Evolutionary conservation across 805 yeast species (phyloP), one percentile per base, ranked within the genome.

Genomic region (Candida dendrica): DNA sequence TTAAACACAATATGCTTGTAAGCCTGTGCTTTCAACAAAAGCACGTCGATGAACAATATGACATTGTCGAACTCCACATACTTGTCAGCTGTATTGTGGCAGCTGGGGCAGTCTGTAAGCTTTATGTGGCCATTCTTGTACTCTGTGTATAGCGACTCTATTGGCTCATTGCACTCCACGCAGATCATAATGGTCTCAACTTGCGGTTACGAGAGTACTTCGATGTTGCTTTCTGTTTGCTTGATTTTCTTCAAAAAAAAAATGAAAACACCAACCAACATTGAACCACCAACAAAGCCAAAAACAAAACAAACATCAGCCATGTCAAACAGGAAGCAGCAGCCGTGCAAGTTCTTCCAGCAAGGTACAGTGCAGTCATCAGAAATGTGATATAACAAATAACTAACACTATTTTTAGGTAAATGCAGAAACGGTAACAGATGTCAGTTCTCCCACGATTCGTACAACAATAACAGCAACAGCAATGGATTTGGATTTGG

Each of bases 61-160:
- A 91, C 95, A 42, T 78, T 75, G 59, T 93, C 99, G 48, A 79
- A 82, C 59, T 93, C 99, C 26, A 91, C 81, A 63, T 93, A 93
- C 57, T 84, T 83, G 61, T 93, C 99, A 3, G 89, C 95, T 18
- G 84, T 79, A 39, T 72, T 68, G 26, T 75, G 71, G 59, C 99
- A 93, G 24, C 64, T 59, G 3, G 75, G 64, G 55, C 98, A 93
- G 27, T 80, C 79, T 0, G 95, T 81, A 32, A 88, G 72, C 48
- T 84, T 79, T 38, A 91, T 86, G 52, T 88, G 89, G 37, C 81
- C 79, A 44, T 83, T 80, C 24, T 90, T 77, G 61, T 85, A 90
- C 49, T 69, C 71, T 18, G 82, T 80, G 64, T 76, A 91, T 31
- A 90, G 71, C 1, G 84, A 69, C 15, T 69, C 67, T 30, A 81